phyloP scores from a whole-genome alignment of 2,329 filamentous ascomycete species.

The Dendrostoma leiphaemia region DNA sequence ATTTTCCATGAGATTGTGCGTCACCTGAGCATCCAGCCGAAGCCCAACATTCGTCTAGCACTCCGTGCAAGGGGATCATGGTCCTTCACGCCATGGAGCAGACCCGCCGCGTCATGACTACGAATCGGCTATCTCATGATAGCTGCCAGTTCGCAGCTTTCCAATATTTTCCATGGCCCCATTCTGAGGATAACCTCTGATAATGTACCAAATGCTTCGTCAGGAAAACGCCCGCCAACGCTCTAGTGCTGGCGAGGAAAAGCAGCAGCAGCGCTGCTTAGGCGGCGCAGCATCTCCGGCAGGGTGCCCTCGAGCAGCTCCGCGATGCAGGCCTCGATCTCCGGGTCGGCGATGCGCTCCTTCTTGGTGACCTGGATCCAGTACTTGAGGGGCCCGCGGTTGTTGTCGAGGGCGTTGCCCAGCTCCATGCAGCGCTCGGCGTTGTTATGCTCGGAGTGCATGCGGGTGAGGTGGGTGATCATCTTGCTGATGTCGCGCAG shows the following conservation, averaged over 20 bases:
- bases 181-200: no score
- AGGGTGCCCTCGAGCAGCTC: slow-evolving; percentile 35
- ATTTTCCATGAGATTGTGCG: no score
- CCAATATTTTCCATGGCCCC: no score
- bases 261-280: slow-evolving; percentile 32
- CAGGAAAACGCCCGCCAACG: no score
- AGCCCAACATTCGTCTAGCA: no score
- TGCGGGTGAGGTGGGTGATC: slow-evolving; percentile 44
- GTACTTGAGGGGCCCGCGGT: slow-evolving; percentile 47
- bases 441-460: slow-evolving; percentile 43
- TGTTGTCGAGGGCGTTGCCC: slow-evolving; percentile 38
- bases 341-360: slow-evolving; percentile 33
- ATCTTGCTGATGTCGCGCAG: slow-evolving; percentile 46
- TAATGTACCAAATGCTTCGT: no score
- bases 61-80: no score
- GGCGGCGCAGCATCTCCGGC: slow-evolving; percentile 33
- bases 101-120: no score
- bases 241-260: slow-evolving; percentile 26
- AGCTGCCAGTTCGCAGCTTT: no score
- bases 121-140: no score
- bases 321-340: slow-evolving; percentile 36
- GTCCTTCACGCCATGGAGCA: no score
- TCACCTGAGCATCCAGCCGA: no score
- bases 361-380: slow-evolving; percentile 42
- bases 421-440: slow-evolving; percentile 42